These are phyloP conservation scores for Arachnopeziza araneosa DNA, from an alignment of 2,329 filamentous ascomycete species.

Conservation along the genomic window DNA sequence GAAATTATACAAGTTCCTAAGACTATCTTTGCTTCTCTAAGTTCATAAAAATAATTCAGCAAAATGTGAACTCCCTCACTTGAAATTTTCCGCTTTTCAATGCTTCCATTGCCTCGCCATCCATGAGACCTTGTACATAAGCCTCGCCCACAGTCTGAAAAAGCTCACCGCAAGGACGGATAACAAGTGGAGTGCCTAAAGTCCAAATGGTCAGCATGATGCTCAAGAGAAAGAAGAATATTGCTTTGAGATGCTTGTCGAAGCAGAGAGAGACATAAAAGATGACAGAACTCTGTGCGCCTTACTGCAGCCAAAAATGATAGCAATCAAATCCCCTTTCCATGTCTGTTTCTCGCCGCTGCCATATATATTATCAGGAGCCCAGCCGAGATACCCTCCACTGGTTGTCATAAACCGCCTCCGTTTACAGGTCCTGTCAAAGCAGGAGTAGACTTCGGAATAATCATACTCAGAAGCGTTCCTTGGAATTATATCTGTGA, in stretches of 20 bases:
- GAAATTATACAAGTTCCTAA: neutral
- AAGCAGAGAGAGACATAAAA: neutral
- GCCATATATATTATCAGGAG: constrained; percentile 11
- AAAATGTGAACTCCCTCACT: neutral
- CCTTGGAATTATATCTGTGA: constrained; percentile 9
- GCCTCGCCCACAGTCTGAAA: constrained; percentile 16
- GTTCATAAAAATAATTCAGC: neutral
- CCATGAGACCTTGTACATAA: constrained; percentile 21
- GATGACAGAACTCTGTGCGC: neutral
- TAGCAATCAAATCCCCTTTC: constrained; percentile 12
- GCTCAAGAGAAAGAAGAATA: neutral
- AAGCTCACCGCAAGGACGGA: neutral
- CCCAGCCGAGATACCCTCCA: constrained; percentile 16
- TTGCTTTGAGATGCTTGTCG: neutral
- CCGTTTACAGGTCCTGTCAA: constrained; percentile 2
- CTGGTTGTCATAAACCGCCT: constrained; percentile 11
- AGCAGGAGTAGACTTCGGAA: constrained; percentile 10
- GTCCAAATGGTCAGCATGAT: neutral
- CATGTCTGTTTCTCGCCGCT: constrained; percentile 1
- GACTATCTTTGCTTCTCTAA: too few relatives aligned
- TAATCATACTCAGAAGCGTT: constrained; percentile 10
- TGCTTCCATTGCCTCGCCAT: constrained; percentile 9
- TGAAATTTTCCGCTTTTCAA: neutral
- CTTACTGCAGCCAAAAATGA: constrained; percentile 16
- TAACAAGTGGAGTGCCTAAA: constrained; percentile 10